Percentiles rank a stretch among this genome's conserved stretches.
Conservation (phyloP, 1,139 yeast species). For the Pichia sp. region DNA sequence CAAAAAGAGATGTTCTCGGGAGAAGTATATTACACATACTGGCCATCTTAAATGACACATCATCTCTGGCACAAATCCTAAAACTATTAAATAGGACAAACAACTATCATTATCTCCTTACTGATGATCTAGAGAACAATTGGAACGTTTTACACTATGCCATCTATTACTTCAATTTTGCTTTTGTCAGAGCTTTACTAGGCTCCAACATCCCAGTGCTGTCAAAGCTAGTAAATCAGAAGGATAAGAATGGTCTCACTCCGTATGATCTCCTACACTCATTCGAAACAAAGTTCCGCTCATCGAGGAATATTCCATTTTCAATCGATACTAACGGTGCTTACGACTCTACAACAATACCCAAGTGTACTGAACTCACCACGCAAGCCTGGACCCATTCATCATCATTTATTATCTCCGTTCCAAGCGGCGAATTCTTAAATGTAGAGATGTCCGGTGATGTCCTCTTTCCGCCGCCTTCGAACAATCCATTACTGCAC, state of each 20-base stretch:
- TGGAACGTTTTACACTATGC: slow-evolving; percentile 80
- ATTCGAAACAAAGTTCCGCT: slow-evolving; percentile 3
- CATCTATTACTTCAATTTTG: slow-evolving; percentile 50
- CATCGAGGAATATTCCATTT: neutral
- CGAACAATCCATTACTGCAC: slow-evolving; percentile 4
- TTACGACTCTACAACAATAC: slow-evolving; percentile 5
- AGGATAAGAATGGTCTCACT: slow-evolving; percentile 62
- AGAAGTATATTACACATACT: slow-evolving; percentile 58
- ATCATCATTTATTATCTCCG: slow-evolving; percentile 6
- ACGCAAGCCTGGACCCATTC: neutral
- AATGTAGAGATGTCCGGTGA: slow-evolving; percentile 1
- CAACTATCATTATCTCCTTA: slow-evolving; percentile 22
- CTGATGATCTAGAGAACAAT: slow-evolving; percentile 67
- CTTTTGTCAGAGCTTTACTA: slow-evolving; percentile 47
- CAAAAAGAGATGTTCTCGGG: slow-evolving; percentile 64
- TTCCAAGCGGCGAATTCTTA: slow-evolving; percentile 7
- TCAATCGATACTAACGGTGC: slow-evolving; percentile 9
- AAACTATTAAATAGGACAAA: slow-evolving; percentile 36
- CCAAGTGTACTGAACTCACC: neutral
- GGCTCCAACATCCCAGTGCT: slow-evolving; percentile 19
- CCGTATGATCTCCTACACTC: slow-evolving; percentile 49
- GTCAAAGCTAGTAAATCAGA: slow-evolving; percentile 41
- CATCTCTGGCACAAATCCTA: slow-evolving; percentile 40
- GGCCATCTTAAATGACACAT: slow-evolving; percentile 44
- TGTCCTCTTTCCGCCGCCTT: slow-evolving; percentile 9